Evolutionary conservation across 2,329 filamentous ascomycete genomes (phyloP).

Genomic region (Alternaria longipes): DNA sequence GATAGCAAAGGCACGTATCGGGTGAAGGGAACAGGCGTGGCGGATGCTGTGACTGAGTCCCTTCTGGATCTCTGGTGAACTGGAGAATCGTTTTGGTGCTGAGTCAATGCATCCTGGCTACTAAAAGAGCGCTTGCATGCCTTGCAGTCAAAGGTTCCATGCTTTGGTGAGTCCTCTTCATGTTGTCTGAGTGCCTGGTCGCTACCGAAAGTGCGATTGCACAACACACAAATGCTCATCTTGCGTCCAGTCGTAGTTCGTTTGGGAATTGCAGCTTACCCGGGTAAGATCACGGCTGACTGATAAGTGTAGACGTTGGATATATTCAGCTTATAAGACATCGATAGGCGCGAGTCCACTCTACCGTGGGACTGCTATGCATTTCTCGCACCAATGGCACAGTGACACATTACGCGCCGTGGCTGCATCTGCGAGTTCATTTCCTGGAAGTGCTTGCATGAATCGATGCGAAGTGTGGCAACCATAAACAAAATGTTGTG

Average conservation of each 20-base stretch:
- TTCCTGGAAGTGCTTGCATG: background rate
- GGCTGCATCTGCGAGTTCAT: conserved; percentile 1
- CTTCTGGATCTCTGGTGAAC: conserved; percentile 5
- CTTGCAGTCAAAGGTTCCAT: conserved; percentile 8
- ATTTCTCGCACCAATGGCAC: conserved; percentile 2
- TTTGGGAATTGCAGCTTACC: background rate
- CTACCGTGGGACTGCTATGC: background rate
- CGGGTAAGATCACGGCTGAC: background rate
- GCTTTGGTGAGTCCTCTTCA: conserved; percentile 8
- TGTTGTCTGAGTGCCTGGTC: conserved; percentile 4
- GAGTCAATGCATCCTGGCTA: conserved; percentile 7
- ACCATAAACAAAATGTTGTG: background rate
- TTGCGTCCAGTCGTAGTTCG: background rate
- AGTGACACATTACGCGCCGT: conserved; percentile 15
- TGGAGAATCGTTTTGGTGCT: conserved; percentile 12
- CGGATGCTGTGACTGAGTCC: background rate
- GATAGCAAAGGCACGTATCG: background rate
- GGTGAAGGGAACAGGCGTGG: background rate
- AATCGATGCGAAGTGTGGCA: background rate
- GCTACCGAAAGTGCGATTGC: conserved; percentile 10
- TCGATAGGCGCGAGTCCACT: background rate
- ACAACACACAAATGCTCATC: conserved; percentile 2
- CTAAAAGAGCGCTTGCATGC: conserved; percentile 10
- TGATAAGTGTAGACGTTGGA: background rate
- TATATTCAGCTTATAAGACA: background rate